A percentile compares a stretch with the other conserved stretches of the same genome.
These are phyloP conservation scores for Teratosphaeriaceae sp. DNA, from an alignment of 2,329 filamentous ascomycete species.

Conservation along the genomic window DNA sequence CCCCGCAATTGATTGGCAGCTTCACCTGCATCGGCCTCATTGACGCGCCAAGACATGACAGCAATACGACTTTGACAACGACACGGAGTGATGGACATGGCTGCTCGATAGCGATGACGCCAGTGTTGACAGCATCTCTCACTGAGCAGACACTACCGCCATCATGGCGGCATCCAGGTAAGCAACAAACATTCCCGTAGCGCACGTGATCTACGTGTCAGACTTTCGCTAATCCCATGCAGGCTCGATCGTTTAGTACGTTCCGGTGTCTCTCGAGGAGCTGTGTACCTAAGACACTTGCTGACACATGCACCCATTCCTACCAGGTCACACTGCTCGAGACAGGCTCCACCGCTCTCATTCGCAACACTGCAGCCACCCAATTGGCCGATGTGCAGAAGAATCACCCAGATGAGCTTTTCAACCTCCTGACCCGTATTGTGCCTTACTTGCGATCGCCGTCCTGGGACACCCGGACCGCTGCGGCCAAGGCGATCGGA, in stretches of 20 bases:
- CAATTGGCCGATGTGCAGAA: slow-evolving; percentile 98
- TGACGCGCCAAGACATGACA: no score
- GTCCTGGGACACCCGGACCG: slow-evolving; percentile 93
- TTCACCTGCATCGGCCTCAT: no score
- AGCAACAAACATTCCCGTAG: background rate
- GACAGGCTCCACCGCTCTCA: slow-evolving; percentile 92
- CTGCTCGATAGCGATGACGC: no score
- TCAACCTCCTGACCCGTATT: slow-evolving; percentile 87
- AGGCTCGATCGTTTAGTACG: background rate
- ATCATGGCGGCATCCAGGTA: background rate
- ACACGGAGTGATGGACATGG: no score
- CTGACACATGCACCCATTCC: no score
- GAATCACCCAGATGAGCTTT: slow-evolving; percentile 93
- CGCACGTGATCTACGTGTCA: no score
- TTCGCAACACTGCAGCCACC: slow-evolving; percentile 93
- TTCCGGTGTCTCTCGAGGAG: no score
- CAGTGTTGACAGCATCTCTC: no score
- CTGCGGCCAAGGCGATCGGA: slow-evolving; percentile 87
- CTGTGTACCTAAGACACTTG: no score
- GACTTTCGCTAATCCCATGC: background rate
- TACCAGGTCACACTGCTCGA: slow-evolving; percentile 96
- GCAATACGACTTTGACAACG: no score
- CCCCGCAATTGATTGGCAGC: no score
- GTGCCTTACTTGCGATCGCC: slow-evolving; percentile 94
- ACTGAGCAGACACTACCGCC: background rate